Evolutionary conservation across 2,329 filamentous ascomycete species (phyloP), one percentile per base, ranked within the genome.

Genomic region (Laburnicola sp.): DNA sequence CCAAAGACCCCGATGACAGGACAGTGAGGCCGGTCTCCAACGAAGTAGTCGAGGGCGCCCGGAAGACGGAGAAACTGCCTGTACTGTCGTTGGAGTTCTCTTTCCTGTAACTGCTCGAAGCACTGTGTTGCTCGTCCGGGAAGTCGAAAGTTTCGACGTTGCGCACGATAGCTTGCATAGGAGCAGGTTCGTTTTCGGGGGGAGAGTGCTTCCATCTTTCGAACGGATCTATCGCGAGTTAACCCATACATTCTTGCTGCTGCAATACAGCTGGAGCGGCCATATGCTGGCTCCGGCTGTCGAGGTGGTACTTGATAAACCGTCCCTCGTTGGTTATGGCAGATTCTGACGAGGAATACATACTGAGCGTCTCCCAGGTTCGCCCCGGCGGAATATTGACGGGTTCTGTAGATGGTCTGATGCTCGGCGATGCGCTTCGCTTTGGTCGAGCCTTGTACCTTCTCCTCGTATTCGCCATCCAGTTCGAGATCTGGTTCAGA

Each of bases 401-500:
- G 4, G 86, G 83, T 49, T 79, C 78, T 21, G 81, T 81, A 49
- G 82, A 81, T 56, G 79, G 81, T 25, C 84, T 81, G 39, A 86
- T 76, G 59, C 86, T 83, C 1, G 90, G 88, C 3, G 89, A 92
- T 16, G 81, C 84, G 27, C 83, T 85, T 57, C 86, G 81, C 40
- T 84, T 84, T 2, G 83, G 78, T 41, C 86, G 83, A 48, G 88
- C 85, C 75, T 96, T 96, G 62, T 89, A 86, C 56, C 91, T 82
- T 50, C 91, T 84, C 37, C 91, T 85, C 50, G 91, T 91, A 72
- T 96, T 96, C 52, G 91, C 91, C 40, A 96, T 83, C 91, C 91
- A 96, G 69, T 95, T 96, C 8, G 86, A 87, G 62, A 96, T 93
- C 66, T 97, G 92, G 10, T 82, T 87, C 63, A 89, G 85, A 69